phyloP scores from a whole-genome alignment of 192 early-diverging fungal species.

The Chytriomyces sp. region DNA sequence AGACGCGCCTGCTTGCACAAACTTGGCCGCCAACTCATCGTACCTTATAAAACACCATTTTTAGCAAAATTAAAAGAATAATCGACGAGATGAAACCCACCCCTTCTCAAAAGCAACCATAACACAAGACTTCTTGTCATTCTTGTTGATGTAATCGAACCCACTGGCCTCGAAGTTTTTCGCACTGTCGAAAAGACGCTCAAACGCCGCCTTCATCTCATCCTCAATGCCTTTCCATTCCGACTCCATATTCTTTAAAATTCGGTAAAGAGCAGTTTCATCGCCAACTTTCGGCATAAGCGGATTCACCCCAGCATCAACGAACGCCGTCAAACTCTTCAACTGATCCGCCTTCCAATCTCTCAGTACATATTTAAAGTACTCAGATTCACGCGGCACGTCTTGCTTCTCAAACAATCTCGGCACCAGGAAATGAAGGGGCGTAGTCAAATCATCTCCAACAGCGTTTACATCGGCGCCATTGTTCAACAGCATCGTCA shows the following conservation, averaged over 20 bases:
- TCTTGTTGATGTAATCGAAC: constrained; percentile 11
- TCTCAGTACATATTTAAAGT: not conserved
- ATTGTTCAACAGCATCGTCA: constrained; percentile 6
- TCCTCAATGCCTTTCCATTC: not conserved
- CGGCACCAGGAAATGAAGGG: not conserved
- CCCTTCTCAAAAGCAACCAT: constrained; percentile 33
- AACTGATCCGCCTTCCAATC: not conserved
- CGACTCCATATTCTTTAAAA: not conserved
- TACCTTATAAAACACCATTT: constrained; percentile 7
- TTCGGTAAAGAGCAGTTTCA: not conserved
- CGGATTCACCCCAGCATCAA: not conserved
- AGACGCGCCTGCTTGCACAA: constrained; percentile 10
- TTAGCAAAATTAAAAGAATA: not conserved
- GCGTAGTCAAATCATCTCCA: constrained; percentile 4
- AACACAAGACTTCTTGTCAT: not conserved
- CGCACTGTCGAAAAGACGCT: not conserved
- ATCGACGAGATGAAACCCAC: not conserved
- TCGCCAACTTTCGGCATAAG: not conserved
- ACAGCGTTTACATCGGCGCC: not conserved
- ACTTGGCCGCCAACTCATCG: constrained; percentile 15
- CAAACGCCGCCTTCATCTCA: not conserved
- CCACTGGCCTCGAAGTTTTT: not conserved
- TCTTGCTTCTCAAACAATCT: not conserved
- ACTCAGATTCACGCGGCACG: not conserved
- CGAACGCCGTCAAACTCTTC: not conserved